Percentiles rank a stretch among this genome's conserved stretches.
Evolutionary conservation across 805 yeast species (phyloP).

Genomic region (Sugiyamaella smithiae): DNA sequence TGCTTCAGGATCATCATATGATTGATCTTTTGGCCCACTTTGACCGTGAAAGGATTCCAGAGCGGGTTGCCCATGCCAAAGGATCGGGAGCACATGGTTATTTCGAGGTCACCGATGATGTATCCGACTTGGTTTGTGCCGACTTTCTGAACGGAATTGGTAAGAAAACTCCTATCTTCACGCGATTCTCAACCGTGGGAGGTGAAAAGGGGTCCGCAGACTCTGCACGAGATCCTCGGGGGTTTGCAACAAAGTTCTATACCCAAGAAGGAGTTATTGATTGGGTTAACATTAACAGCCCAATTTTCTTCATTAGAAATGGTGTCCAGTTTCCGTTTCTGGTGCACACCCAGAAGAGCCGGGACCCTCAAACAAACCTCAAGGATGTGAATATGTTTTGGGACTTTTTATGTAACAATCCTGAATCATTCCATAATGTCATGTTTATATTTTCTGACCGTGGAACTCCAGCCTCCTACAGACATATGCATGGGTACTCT

Average conservation of each 20-base stretch:
- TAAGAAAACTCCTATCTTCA: conserved; percentile 62
- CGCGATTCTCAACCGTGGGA: conserved; percentile 84
- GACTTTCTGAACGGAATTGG: conserved; percentile 67
- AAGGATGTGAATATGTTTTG: conserved; percentile 81
- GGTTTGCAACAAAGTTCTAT: conserved; percentile 74
- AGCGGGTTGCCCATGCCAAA: conserved; percentile 90
- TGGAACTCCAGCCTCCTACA: conserved; percentile 73
- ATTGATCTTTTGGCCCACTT: conserved; percentile 82
- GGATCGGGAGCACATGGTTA: conserved; percentile 90
- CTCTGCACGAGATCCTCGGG: conserved; percentile 85
- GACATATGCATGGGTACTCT: conserved; percentile 82
- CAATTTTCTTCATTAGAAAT: conserved; percentile 80
- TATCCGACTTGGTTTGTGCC: conserved; percentile 67
- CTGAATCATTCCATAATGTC: conserved; percentile 73
- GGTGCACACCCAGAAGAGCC: conserved; percentile 78
- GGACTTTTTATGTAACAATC: conserved; percentile 75
- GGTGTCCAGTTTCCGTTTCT: conserved; percentile 84
- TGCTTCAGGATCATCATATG: conserved; percentile 77
- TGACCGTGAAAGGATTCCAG: conserved; percentile 87
- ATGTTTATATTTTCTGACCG: conserved; percentile 72
- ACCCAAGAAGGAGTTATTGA: conserved; percentile 84
- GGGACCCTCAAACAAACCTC: conserved; percentile 75
- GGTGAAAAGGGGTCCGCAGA: conserved; percentile 82
- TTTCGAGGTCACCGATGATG: conserved; percentile 84
- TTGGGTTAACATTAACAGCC: conserved; percentile 83